Evolutionary conservation across 768 basidiomycete genomes (phyloP).

Genomic region (Lyophyllum atratum): DNA sequence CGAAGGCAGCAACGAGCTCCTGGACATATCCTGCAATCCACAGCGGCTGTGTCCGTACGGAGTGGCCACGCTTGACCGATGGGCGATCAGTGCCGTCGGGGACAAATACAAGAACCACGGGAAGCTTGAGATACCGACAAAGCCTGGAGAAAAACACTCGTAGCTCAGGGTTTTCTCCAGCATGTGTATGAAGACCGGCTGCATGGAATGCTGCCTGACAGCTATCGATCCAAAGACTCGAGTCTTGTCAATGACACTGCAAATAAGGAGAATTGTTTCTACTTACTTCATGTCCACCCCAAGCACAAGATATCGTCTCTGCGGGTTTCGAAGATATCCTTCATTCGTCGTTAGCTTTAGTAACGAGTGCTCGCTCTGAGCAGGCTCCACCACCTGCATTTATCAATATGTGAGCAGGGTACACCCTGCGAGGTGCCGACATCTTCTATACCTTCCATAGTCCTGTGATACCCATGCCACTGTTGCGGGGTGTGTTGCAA

Average conservation of each 20-base stretch:
- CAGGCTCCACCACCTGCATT: not conserved
- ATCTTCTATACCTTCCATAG: not conserved
- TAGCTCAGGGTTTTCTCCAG: slow-evolving; percentile 41
- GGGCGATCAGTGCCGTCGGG: slow-evolving; percentile 50
- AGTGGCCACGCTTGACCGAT: slow-evolving; percentile 36
- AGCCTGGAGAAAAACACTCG: slow-evolving; percentile 44
- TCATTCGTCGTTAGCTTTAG: not conserved
- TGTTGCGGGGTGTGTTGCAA: not conserved
- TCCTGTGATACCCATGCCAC: not conserved
- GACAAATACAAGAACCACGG: slow-evolving; percentile 50
- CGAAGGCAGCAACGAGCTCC: slow-evolving; percentile 42
- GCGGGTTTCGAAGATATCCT: not conserved
- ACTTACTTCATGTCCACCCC: not conserved
- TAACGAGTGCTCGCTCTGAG: not conserved
- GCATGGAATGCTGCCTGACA: slow-evolving; percentile 4
- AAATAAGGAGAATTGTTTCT: not conserved
- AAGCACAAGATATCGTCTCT: not conserved
- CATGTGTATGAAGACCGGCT: slow-evolving; percentile 13
- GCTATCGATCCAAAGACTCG: not conserved
- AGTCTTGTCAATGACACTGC: not conserved
- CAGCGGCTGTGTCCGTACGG: slow-evolving; percentile 26
- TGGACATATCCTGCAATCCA: slow-evolving; percentile 24
- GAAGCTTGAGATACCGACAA: slow-evolving; percentile 35
- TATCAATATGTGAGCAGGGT: no score
- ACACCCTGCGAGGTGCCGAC: not conserved